phyloP scores from a whole-genome alignment of 805 yeast genomes.

The Komagataella kurtzmanii region DNA sequence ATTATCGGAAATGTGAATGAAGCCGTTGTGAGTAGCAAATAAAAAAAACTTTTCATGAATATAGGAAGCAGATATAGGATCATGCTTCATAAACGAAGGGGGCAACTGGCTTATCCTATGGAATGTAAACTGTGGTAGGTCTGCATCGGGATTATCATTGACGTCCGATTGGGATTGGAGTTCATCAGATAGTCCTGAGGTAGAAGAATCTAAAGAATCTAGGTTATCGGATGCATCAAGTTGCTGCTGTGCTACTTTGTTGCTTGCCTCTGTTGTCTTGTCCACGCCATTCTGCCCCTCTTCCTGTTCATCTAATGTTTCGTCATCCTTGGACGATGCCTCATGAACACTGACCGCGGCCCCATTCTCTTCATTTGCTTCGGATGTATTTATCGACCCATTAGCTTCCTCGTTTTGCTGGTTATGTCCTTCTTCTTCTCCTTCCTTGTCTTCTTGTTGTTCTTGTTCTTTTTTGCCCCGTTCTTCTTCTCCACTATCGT shows the following conservation, averaged over 20 bases:
- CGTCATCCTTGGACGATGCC: neutral
- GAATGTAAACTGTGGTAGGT: constrained; percentile 67
- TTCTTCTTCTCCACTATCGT: neutral
- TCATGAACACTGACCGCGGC: neutral
- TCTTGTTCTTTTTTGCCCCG: neutral
- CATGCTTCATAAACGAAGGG: constrained; percentile 52
- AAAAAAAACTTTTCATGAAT: constrained; percentile 49
- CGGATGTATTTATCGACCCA: neutral
- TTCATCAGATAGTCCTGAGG: constrained; percentile 3
- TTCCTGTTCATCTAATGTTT: neutral
- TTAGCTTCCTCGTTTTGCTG: neutral
- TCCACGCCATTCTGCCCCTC: neutral
- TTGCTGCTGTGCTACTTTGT: constrained; percentile 6
- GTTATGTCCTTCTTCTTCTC: neutral
- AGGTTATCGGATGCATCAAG: constrained; percentile 13
- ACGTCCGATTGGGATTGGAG: constrained; percentile 17
- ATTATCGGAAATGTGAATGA: constrained; percentile 53
- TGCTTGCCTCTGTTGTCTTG: constrained; percentile 3
- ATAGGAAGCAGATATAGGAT: constrained; percentile 63
- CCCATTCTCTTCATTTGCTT: neutral
- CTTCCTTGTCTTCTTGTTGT: neutral
- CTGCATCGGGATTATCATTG: constrained; percentile 29
- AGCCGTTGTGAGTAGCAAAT: constrained; percentile 86
- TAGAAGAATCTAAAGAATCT: constrained; percentile 10
- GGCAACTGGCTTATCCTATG: constrained; percentile 60